Evolutionary conservation across 495 filamentous ascomycete species (phyloP).

Genomic region (Platismatia glauca): DNA sequence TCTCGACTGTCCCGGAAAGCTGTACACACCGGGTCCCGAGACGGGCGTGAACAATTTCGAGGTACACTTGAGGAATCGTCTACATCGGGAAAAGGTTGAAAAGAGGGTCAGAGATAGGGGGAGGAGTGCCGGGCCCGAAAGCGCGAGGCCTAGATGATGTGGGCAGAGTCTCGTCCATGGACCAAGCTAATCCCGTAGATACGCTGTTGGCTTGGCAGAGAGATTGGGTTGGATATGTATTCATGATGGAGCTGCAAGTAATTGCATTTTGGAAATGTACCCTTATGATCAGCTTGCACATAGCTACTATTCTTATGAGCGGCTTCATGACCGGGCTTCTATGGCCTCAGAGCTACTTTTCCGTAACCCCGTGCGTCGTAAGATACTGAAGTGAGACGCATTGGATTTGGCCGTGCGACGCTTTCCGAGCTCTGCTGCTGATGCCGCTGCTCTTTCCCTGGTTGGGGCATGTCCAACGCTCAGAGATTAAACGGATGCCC

Average conservation of each 20-base stretch:
- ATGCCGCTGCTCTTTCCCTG: background rate
- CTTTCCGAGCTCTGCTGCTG: background rate
- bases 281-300: background rate
- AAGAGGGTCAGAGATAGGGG: slow-evolving; percentile 31
- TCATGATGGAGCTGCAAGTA: background rate
- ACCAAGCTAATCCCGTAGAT: background rate
- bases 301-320: background rate
- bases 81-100: slow-evolving; percentile 69
- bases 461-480: background rate
- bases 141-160: background rate
- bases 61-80: slow-evolving; percentile 72
- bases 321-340: background rate
- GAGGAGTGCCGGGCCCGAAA: background rate
- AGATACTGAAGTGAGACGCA: background rate
- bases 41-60: slow-evolving; percentile 82
- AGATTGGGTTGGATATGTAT: slow-evolving; percentile 1
- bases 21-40: slow-evolving; percentile 81
- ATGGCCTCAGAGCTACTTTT: background rate
- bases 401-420: background rate
- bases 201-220: background rate
- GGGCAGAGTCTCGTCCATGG: background rate
- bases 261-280: background rate
- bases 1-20: slow-evolving; percentile 82
- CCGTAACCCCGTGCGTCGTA: background rate
- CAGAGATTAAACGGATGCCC: background rate